Percentiles rank a stretch among this genome's conserved stretches.
These are phyloP conservation scores for Candida jianshihensis DNA, from an alignment of 805 yeast genomes.

Conservation along the genomic window DNA sequence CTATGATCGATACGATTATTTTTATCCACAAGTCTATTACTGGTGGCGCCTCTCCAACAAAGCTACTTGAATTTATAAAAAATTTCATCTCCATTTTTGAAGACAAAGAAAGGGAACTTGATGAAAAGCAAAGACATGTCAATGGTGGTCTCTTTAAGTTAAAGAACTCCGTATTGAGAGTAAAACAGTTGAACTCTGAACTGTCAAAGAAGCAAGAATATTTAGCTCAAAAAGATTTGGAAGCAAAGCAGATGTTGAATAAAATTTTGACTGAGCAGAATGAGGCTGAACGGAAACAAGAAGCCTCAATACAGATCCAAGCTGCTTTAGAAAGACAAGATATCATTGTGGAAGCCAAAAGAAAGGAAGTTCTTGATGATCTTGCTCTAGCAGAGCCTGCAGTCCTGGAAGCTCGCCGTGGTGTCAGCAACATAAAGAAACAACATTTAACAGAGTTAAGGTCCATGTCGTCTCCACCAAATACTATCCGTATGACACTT, in stretches of 20 bases:
- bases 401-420: conserved; percentile 72
- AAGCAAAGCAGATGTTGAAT: conserved; percentile 66
- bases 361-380: conserved; percentile 49
- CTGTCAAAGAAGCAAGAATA: conserved; percentile 46
- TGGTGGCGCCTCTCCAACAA: conserved; percentile 40
- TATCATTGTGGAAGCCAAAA: conserved; percentile 45
- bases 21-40: conserved; percentile 32
- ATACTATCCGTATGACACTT: conserved; percentile 72
- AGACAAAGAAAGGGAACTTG: conserved; percentile 41
- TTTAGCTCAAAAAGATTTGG: conserved; percentile 50
- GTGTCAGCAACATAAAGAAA: conserved; percentile 89
- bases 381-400: conserved; percentile 80
- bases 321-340: conserved; percentile 65
- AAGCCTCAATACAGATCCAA: conserved; percentile 74
- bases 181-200: conserved; percentile 47
- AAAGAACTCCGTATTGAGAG: conserved; percentile 69
- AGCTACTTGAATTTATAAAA: conserved; percentile 43
- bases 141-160: conserved; percentile 68
- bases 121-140: conserved; percentile 64
- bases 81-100: conserved; percentile 38
- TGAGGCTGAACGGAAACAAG: conserved; percentile 86
- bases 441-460: conserved; percentile 86
- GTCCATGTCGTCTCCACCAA: conserved; percentile 88
- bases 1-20: conserved; percentile 40
- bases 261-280: conserved; percentile 79